Evolutionary conservation across 768 basidiomycete genomes (phyloP).

Genomic region (Chlorophyllum brunneum): DNA sequence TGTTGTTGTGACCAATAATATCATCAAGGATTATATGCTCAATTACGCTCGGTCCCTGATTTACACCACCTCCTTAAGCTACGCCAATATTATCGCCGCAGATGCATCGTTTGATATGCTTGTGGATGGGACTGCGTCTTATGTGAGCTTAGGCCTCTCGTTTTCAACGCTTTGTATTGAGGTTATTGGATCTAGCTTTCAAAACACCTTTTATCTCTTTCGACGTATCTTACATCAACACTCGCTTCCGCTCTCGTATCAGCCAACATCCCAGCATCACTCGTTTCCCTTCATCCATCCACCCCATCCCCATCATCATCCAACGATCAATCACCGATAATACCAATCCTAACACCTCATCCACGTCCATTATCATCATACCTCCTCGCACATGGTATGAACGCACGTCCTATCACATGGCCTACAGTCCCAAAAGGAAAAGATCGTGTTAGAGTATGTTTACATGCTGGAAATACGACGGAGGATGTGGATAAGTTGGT

Average conservation of each 20-base stretch:
- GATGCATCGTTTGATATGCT: constrained; percentile 80
- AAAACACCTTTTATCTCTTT: constrained; percentile 40
- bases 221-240: constrained; percentile 34
- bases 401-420: constrained; percentile 75
- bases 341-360: constrained; percentile 75
- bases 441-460: constrained; percentile 84
- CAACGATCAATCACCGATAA: constrained; percentile 62
- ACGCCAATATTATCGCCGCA: constrained; percentile 70
- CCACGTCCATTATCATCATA: constrained; percentile 74
- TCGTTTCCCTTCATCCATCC: constrained; percentile 32
- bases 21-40: constrained; percentile 79
- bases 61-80: constrained; percentile 84
- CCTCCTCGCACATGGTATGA: constrained; percentile 51
- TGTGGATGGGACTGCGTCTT: constrained; percentile 57
- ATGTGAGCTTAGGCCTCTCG: constrained; percentile 33
- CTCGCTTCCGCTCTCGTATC: constrained; percentile 26
- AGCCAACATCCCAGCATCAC: constrained; percentile 27
- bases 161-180: neutral
- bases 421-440: constrained; percentile 89
- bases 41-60: constrained; percentile 92
- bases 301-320: constrained; percentile 14
- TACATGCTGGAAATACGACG: constrained; percentile 72
- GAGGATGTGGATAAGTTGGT: constrained; percentile 61
- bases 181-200: constrained; percentile 21
- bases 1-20: constrained; percentile 65